phyloP scores from a whole-genome alignment of 768 basidiomycete species.

The Calocybe cyanea region DNA sequence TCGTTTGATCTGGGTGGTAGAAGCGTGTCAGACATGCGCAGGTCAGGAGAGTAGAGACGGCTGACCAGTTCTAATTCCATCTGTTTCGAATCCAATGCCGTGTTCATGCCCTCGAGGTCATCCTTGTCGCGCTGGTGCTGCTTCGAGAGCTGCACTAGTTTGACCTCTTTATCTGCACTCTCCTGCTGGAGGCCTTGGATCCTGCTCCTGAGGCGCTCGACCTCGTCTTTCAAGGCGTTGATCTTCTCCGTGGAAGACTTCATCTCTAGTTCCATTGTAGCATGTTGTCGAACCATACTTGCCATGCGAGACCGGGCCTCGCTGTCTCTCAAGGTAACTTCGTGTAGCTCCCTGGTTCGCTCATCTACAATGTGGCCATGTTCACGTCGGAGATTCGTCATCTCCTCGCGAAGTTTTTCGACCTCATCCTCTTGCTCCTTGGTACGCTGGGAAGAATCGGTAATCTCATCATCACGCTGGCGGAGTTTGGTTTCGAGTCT shows the following conservation, averaged over 20 bases:
- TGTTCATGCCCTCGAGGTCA: slow-evolving; percentile 80
- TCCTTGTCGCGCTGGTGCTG: slow-evolving; percentile 70
- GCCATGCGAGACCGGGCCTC: slow-evolving; percentile 46
- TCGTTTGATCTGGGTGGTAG: slow-evolving; percentile 53
- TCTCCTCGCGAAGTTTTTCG: slow-evolving; percentile 52
- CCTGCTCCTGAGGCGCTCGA: slow-evolving; percentile 56
- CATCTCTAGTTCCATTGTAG: slow-evolving; percentile 50
- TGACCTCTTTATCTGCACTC: slow-evolving; percentile 82
- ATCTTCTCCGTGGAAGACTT: slow-evolving; percentile 47
- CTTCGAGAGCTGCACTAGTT: slow-evolving; percentile 69
- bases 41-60: slow-evolving; percentile 3
- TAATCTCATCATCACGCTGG: slow-evolving; percentile 54
- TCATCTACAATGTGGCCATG: slow-evolving; percentile 47
- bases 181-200: slow-evolving; percentile 73
- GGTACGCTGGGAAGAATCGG: slow-evolving; percentile 42
- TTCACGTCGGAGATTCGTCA: slow-evolving; percentile 52
- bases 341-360: slow-evolving; percentile 42
- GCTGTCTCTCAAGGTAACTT: slow-evolving; percentile 42
- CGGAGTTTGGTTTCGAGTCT: slow-evolving; percentile 56
- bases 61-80: slow-evolving; percentile 89
- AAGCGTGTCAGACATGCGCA: background rate
- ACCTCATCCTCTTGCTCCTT: slow-evolving; percentile 46
- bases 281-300: slow-evolving; percentile 47
- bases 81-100: slow-evolving; percentile 91
- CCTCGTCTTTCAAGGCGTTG: slow-evolving; percentile 48